phyloP scores from a whole-genome alignment of 768 basidiomycete genomes.

The Auricularia sp. region DNA sequence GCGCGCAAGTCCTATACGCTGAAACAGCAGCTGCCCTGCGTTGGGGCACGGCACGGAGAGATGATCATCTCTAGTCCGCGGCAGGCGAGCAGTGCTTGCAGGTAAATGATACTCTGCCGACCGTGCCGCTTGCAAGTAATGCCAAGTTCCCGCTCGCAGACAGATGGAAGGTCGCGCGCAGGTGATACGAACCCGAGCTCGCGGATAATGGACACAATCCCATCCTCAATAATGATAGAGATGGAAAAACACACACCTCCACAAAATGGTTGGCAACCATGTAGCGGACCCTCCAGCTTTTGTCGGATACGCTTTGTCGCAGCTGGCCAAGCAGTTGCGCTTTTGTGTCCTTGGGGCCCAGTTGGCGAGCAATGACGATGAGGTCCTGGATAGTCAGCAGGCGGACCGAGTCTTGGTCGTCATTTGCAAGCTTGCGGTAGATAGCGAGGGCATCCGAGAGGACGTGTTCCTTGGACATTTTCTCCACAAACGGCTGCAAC shows the following conservation, averaged over 20 bases:
- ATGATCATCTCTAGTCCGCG: too few species aligned
- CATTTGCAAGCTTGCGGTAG: conserved; percentile 86
- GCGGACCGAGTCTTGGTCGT: conserved; percentile 97
- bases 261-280: conserved; percentile 99
- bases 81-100: too few species aligned
- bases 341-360: conserved; percentile 83
- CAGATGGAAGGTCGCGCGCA: too few species aligned
- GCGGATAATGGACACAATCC: too few species aligned
- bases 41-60: too few species aligned
- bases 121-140: too few species aligned
- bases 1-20: too few species aligned
- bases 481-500: conserved; percentile 63
- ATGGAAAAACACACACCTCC: conserved; percentile 42
- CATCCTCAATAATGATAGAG: neutral
- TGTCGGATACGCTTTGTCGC: conserved; percentile 80
- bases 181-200: too few species aligned
- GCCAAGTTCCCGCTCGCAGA: too few species aligned
- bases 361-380: conserved; percentile 80
- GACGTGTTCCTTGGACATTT: conserved; percentile 71
- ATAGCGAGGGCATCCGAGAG: conserved; percentile 81
- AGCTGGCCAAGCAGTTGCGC: conserved; percentile 83
- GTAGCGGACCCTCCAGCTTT: conserved; percentile 97
- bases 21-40: too few species aligned
- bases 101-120: too few species aligned
- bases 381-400: conserved; percentile 91